Percentiles rank a stretch among this genome's conserved stretches.
These are phyloP conservation scores for Trichoderma oligosporum DNA, from an alignment of 2,329 filamentous ascomycete genomes.

Conservation along the genomic window DNA sequence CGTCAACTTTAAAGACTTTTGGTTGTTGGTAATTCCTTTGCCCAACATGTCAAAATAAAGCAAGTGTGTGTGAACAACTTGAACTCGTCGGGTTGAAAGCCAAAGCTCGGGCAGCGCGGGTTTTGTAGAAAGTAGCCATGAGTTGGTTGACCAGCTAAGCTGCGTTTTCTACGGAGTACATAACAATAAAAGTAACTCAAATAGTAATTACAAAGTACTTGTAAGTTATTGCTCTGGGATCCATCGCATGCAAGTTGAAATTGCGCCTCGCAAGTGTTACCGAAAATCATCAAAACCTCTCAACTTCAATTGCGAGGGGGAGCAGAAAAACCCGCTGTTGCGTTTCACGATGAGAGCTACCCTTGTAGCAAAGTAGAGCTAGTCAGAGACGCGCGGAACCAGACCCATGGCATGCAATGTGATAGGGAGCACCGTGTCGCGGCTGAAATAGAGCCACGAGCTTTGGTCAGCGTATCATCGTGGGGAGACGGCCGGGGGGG, in stretches of 20 bases:
- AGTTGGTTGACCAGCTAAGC: neutral
- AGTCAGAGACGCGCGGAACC: conserved; percentile 10
- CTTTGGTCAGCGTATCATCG: conserved; percentile 15
- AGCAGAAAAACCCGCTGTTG: conserved; percentile 4
- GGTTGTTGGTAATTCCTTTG: neutral
- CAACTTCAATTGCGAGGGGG: conserved; percentile 7
- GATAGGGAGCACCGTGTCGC: conserved; percentile 3
- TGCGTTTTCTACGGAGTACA: neutral
- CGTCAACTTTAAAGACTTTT: neutral
- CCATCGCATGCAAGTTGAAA: neutral
- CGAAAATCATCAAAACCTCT: neutral
- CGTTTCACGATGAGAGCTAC: conserved; percentile 15
- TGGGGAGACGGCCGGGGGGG: conserved; percentile 17
- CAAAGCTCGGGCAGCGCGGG: neutral
- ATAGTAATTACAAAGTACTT: too few relatives aligned
- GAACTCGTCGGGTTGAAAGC: neutral
- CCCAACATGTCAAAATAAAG: neutral
- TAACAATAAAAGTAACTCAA: too few relatives aligned
- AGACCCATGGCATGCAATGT: conserved; percentile 9
- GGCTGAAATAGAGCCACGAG: conserved; percentile 15
- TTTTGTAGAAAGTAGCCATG: too few relatives aligned
- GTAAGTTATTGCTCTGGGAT: neutral
- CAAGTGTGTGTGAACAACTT: too few relatives aligned
- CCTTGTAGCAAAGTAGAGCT: conserved; percentile 1
- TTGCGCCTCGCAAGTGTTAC: conserved; percentile 1